phyloP scores from a whole-genome alignment of 768 basidiomycete species.

The Rhodotorula diobovata region DNA sequence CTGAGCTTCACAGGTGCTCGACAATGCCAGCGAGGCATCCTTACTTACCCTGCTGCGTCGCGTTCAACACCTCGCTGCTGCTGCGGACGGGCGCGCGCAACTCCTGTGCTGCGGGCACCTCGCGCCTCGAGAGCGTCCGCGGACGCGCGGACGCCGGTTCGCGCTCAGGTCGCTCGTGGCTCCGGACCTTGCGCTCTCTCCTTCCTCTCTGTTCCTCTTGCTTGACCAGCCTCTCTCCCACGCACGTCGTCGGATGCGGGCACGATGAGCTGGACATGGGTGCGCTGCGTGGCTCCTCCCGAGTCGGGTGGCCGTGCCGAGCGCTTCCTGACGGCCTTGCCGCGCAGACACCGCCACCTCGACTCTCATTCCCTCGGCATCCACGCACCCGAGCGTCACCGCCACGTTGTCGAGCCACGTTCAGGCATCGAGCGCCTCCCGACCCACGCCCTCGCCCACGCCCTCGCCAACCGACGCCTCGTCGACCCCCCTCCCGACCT shows the following conservation, averaged over 20 bases:
- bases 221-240: too few species aligned
- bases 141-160: not conserved
- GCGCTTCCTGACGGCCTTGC: too few species aligned
- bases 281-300: not conserved
- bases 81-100: too few species aligned
- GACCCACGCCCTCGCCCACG: not conserved
- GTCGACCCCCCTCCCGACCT: not conserved
- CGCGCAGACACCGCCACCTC: too few species aligned
- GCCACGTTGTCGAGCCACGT: too few species aligned
- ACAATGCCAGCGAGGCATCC: not conserved
- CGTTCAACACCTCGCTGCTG: not conserved
- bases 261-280: not conserved
- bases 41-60: not conserved
- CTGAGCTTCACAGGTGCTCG: slow-evolving; percentile 10
- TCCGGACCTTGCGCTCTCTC: not conserved
- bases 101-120: too few species aligned
- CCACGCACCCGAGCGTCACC: too few species aligned
- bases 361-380: too few species aligned
- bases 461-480: not conserved
- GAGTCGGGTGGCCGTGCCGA: too few species aligned
- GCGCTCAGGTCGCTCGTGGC: not conserved
- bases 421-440: not conserved
- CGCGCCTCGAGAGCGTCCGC: too few species aligned
- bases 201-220: not conserved
- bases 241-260: too few species aligned